Base-by-base conservation (phyloP, 2,329 filamentous ascomycete species). In the Claviceps sp. region DNA sequence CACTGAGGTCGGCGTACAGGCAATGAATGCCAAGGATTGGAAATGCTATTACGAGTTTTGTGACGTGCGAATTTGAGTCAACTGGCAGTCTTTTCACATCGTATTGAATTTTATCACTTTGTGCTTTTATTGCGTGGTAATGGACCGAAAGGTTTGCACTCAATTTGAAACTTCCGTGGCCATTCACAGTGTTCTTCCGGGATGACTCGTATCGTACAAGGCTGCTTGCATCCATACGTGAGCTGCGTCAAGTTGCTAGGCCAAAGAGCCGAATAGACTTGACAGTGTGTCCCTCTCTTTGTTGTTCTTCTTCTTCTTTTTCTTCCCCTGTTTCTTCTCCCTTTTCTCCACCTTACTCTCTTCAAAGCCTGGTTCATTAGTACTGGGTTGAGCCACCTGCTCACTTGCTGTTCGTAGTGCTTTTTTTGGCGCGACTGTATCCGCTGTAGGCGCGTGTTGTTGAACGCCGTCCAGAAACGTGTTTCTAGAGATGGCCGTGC, bases 221-320 rank as follows among this genome's bases (percentile, higher is more conserved):
- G 41, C 16, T 37, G 13, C 14, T 38, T 24, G 30, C 7, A 22
- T 44, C 3, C 38, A 13, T 16, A 6, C 24, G 11, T 26, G 43
- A 16, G 14, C 30, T 16, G 30, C 8, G 26, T 11, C 22, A 13
- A 4, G 39, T 6, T 34, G 17, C 41, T 55, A 56, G 37, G 46
- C 24, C 10, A 87, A 65, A 10, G 76, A 76, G 50, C 74, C 75
- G 61, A 93, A 93, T 24, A 91, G 66, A 61, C 82, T 81, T 56
- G 89, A 86, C 52, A 91, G 85, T 43, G 79, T 84, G 62, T 89
- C 80, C 5, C 72, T 81, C 65, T 77, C 81, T 62, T 73, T 78
- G 54, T 67, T 71, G 52, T 72, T 69, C 53, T 62, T 62, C 59
- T 72, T 74, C 57, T 65, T 70, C 56, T 68, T 64, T 52, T 61